Base-by-base conservation (phyloP, 1,139 yeast species). In the Candida mesenterica region DNA sequence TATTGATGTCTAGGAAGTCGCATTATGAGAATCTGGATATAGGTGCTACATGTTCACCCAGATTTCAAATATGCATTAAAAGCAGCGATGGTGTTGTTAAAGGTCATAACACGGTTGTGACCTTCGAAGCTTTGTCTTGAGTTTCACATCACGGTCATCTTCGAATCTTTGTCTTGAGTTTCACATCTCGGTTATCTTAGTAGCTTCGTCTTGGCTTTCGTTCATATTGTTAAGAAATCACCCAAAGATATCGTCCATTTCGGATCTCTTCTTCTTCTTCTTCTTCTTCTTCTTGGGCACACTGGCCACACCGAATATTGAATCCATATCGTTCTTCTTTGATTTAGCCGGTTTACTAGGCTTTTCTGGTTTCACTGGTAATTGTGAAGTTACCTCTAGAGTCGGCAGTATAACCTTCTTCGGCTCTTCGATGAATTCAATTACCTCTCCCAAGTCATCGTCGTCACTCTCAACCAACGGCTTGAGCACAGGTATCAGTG, bases 171-270 rank as follows among this genome's bases (percentile, higher is more conserved):
- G n/a, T n/a, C n/a, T n/a, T n/a, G n/a, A n/a, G n/a, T n/a, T n/a
- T n/a, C n/a, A n/a, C n/a, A n/a, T n/a, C n/a, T n/a, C n/a, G n/a
- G n/a, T n/a, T n/a, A n/a, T n/a, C n/a, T n/a, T n/a, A n/a, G n/a
- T n/a, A n/a, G n/a, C n/a, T n/a, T n/a, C n/a, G n/a, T n/a, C n/a
- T n/a, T n/a, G n/a, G n/a, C n/a, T n/a, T n/a, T n/a, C n/a, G n/a
- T n/a, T n/a, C n/a, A n/a, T n/a, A n/a, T n/a, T n/a, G n/a, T n/a
- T n/a, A n/a, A n/a, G n/a, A n/a, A n/a, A 15, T 22, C 41, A 60
- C 5, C 80, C 81, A 57, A 80, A 80, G 15, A 80, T 75, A 48
- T 71, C 77, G 51, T 79, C 85, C 31, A 79, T 79, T 4, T 74
- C 80, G 25, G 68, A 66, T 42, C 61, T 70, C 43, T 64, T 70